Conservation (phyloP, 2,329 filamentous ascomycete species). For the Ilyonectria destructans region DNA sequence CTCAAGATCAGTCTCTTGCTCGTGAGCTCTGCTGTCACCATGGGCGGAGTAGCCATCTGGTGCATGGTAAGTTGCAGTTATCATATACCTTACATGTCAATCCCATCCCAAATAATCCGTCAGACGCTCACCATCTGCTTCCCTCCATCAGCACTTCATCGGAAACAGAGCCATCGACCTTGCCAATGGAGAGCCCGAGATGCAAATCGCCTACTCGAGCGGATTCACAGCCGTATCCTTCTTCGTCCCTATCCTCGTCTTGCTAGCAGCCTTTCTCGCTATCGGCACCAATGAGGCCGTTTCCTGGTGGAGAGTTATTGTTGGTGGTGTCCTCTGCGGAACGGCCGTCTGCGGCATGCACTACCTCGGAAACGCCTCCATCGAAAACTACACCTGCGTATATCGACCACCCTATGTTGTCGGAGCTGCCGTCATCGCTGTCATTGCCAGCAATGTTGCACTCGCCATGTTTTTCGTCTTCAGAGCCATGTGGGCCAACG, state of each 20-base stretch:
- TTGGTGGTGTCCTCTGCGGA: constrained; percentile 58
- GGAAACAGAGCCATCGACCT: constrained; percentile 86
- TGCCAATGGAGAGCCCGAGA: constrained; percentile 70
- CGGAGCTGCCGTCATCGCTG: constrained; percentile 80
- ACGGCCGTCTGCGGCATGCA: constrained; percentile 88
- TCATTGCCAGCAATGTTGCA: constrained; percentile 79
- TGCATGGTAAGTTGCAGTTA: constrained; percentile 67
- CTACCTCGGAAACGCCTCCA: constrained; percentile 87
- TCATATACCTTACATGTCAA: constrained; percentile 38
- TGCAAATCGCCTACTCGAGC: constrained; percentile 83
- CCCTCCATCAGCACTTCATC: constrained; percentile 64
- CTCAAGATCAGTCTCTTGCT: constrained; percentile 70
- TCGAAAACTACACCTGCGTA: constrained; percentile 80
- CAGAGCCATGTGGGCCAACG: constrained; percentile 82
- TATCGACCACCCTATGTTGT: constrained; percentile 75
- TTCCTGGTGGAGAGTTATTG: constrained; percentile 70
- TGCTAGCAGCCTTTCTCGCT: constrained; percentile 80
- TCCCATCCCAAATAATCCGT: not conserved
- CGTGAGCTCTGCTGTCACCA: constrained; percentile 75
- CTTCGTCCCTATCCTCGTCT: constrained; percentile 83
- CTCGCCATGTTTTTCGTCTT: constrained; percentile 85
- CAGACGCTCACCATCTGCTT: constrained; percentile 2
- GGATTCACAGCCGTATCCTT: constrained; percentile 84
- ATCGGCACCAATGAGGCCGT: constrained; percentile 74
- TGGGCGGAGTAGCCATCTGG: constrained; percentile 84